phyloP scores from a whole-genome alignment of 2,329 filamentous ascomycete genomes.

The Stagonosporopsis tanaceti region DNA sequence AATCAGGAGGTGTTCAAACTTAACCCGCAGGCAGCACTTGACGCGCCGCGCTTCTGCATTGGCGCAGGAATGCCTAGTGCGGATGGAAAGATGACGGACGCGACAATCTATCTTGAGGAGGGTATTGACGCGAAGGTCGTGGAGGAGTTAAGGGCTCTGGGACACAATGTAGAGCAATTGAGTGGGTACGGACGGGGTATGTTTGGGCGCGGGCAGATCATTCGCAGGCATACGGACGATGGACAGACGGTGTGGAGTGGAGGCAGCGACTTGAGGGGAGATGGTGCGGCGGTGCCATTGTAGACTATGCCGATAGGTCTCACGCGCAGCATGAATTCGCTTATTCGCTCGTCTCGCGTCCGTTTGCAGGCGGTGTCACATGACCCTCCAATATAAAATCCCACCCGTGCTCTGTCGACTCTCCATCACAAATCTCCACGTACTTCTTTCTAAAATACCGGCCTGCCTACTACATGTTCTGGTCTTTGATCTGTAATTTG shows the following conservation, averaged over 20 bases:
- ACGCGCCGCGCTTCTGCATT: slow-evolving; percentile 91
- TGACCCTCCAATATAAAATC: no score
- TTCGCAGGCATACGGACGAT: slow-evolving; percentile 80
- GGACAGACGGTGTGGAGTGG: slow-evolving; percentile 80
- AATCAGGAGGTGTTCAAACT: slow-evolving; percentile 86
- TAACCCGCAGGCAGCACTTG: slow-evolving; percentile 85
- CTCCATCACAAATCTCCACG: no score
- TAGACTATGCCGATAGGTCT: not conserved
- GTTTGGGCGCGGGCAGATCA: slow-evolving; percentile 90
- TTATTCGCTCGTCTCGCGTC: no score
- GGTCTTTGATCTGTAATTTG: no score
- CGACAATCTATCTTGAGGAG: slow-evolving; percentile 80
- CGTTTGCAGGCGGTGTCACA: no score
- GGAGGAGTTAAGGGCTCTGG: slow-evolving; percentile 71
- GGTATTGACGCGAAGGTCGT: slow-evolving; percentile 75
- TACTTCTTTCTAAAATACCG: no score
- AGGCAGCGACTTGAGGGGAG: slow-evolving; percentile 86
- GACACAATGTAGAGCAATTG: slow-evolving; percentile 76
- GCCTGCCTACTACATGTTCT: no score
- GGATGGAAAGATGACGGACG: slow-evolving; percentile 64
- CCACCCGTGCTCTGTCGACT: no score
- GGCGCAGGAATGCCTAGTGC: slow-evolving; percentile 73
- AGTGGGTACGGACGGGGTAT: slow-evolving; percentile 69
- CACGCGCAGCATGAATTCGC: no score
- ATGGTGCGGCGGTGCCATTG: slow-evolving; percentile 73